Percentiles rank a stretch among this genome's conserved stretches.
Evolutionary conservation across 1,284 basidiomycete genomes (phyloP).

Genomic region (Cutaneotrichosporon mucoides): DNA sequence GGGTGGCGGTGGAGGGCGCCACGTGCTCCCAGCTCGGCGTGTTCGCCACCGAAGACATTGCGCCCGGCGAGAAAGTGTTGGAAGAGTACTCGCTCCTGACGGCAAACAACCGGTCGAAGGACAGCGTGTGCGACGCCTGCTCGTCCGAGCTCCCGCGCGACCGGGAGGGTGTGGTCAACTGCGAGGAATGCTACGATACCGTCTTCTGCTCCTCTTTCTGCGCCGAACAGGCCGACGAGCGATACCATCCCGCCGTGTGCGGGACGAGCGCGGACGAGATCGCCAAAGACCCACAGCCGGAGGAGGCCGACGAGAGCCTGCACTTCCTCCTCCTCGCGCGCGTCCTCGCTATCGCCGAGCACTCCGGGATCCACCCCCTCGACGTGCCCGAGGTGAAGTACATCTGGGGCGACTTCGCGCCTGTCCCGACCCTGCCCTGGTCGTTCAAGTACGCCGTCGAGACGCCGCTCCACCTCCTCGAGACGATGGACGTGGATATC

Average conservation of each 20-base stretch:
- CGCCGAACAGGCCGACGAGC: conserved; percentile 7
- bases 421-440: conserved; percentile 8
- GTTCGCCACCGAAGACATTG: conserved; percentile 17
- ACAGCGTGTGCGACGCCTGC: conserved; percentile 18
- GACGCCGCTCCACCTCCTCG: conserved; percentile 14
- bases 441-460: conserved; percentile 18
- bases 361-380: conserved; percentile 11
- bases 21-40: conserved; percentile 16
- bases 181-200: conserved; percentile 14
- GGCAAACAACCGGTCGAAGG: conserved; percentile 15
- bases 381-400: conserved; percentile 17
- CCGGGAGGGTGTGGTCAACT: conserved; percentile 1
- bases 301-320: conserved; percentile 12
- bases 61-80: conserved; percentile 15
- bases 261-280: conserved; percentile 13
- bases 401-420: conserved; percentile 18
- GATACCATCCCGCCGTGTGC: conserved; percentile 19
- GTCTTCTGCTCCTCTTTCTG: conserved; percentile 15
- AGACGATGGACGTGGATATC: conserved; percentile 17
- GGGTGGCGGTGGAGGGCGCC: not conserved
- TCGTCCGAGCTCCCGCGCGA: conserved; percentile 7
- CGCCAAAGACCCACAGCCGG: conserved; percentile 11
- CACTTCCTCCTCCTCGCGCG: conserved; percentile 14
- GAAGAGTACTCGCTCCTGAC: conserved; percentile 16
- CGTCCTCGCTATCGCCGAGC: conserved; percentile 15